Base-by-base conservation (phyloP, 768 basidiomycete genomes). In the Suillus lakei region DNA sequence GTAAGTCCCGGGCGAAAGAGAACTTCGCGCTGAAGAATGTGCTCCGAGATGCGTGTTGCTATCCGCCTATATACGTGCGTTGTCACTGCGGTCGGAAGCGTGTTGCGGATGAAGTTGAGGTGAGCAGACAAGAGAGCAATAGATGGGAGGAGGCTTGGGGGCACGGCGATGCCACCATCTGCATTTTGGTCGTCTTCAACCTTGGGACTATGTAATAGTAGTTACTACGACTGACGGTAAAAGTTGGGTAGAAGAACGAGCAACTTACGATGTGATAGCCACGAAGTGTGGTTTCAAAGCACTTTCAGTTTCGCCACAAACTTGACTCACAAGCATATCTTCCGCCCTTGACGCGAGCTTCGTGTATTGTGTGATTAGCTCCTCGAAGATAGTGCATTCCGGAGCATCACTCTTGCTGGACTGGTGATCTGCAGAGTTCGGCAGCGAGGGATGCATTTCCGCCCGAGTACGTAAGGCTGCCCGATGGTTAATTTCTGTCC, bases 21-120 rank as follows among this genome's bases (percentile, higher is more conserved):
- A 62, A 98, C 88, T 65, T 91, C 88, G 16, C 96, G 91, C 68
- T 96, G 93, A 23, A 92, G 79, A 61, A 99, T 88, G 73, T 96
- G 88, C 58, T 91, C 87, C 0, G 91, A 83, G 15, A 99, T 72
- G 43, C 87, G 86, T 9, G 87, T 79, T 26, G 91, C 87, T 66
- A 91, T 88, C 36, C 86, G 86, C 39, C 95, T 85, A 75, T 98
- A 99, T 26, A 97, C 74, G 12, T 80, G 74, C 2, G 87, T 88
- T 54, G 89, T 78, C 0, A 80, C 80, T 1, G 84, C 72, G 30
- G 81, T 79, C 0, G 96, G 89, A 30, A 97, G 84, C 1, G 85
- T 86, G 32, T 80, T 78, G 3, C 85, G 84, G 62, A 99, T 80
- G 72, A 88, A 88, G 7, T 83, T 77, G 36, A 99, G 82, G 67